Conservation (phyloP, 352 stramenopile genomes). For the Heterotrichella gracilis region DNA sequence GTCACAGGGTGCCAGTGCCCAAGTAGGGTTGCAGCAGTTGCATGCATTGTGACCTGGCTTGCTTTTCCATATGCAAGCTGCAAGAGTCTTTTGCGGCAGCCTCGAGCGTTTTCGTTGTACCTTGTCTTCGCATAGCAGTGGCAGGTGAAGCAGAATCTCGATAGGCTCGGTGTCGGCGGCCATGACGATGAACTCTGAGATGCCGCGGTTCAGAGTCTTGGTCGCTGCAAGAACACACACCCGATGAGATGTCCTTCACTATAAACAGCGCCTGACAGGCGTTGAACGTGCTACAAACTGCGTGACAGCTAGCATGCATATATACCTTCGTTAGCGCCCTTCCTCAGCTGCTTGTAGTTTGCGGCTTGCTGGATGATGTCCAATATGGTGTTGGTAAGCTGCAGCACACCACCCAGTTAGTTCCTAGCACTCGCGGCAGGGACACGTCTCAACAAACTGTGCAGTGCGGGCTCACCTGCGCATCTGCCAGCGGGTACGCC, state of each 20-base stretch:
- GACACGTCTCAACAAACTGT: too few species aligned
- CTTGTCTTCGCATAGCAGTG: conserved; percentile 90
- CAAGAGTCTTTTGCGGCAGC: too few species aligned
- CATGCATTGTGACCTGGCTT: too few species aligned
- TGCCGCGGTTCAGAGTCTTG: conserved; percentile 98
- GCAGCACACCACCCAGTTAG: too few species aligned
- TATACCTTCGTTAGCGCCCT: conserved; percentile 81
- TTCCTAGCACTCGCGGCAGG: too few species aligned
- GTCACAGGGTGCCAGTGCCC: too few species aligned
- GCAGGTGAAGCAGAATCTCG: conserved; percentile 96
- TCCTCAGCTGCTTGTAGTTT: conserved; percentile 99
- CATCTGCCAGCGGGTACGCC: conserved; percentile 20
- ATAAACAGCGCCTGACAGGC: neutral
- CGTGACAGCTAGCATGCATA: neutral
- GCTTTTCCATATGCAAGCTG: too few species aligned
- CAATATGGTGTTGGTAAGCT: conserved; percentile 89
- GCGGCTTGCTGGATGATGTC: conserved; percentile 92
- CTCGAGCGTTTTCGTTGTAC: too few species aligned
- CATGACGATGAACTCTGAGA: conserved; percentile 99
- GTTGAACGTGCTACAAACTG: neutral
- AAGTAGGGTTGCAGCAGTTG: too few species aligned
- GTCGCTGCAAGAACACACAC: conserved; percentile 33
- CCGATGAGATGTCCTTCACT: neutral
- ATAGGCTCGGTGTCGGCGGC: conserved; percentile 91
- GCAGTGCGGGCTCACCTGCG: too few species aligned